These are phyloP conservation scores for Acephala macrosclerotiorum DNA, from an alignment of 2,329 filamentous ascomycete genomes.

Conservation along the genomic window DNA sequence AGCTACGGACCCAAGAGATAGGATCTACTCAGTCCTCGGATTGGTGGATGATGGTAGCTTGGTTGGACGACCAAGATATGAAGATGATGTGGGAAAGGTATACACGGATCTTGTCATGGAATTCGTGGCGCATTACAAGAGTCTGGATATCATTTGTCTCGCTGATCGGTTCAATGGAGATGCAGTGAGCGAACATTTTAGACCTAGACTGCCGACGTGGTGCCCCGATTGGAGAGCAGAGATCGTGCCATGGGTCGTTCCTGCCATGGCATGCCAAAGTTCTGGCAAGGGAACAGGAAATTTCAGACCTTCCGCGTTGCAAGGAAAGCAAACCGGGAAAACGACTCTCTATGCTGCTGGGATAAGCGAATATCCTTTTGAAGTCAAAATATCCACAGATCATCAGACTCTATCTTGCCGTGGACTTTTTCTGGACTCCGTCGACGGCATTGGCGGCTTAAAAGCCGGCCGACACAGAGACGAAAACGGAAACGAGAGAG, in stretches of 20 bases:
- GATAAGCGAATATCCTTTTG: not conserved
- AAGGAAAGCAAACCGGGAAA: not conserved
- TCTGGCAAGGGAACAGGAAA: slow-evolving; percentile 19
- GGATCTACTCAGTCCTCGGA: slow-evolving; percentile 30
- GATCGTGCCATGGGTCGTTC: slow-evolving; percentile 16
- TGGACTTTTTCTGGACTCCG: slow-evolving; percentile 21
- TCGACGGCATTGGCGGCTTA: slow-evolving; percentile 28
- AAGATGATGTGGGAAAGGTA: slow-evolving; percentile 16
- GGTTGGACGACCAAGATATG: slow-evolving; percentile 18
- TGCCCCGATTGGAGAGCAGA: slow-evolving; percentile 30
- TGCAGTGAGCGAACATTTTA: not conserved
- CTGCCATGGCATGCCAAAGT: slow-evolving; percentile 22
- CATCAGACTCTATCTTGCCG: slow-evolving; percentile 14
- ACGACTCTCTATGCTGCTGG: not conserved
- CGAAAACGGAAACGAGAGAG: not conserved
- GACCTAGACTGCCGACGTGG: slow-evolving; percentile 24
- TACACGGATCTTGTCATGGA: slow-evolving; percentile 19
- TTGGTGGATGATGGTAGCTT: slow-evolving; percentile 18
- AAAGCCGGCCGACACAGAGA: slow-evolving; percentile 15
- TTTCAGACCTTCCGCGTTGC: slow-evolving; percentile 8
- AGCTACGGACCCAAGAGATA: slow-evolving; percentile 29
- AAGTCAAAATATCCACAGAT: slow-evolving; percentile 17
- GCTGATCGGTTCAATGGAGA: slow-evolving; percentile 16
- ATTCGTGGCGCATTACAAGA: slow-evolving; percentile 15
- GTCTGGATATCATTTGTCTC: slow-evolving; percentile 27